Conservation (phyloP, 345 rosid species). For the Eucalyptus dawsonii region DNA sequence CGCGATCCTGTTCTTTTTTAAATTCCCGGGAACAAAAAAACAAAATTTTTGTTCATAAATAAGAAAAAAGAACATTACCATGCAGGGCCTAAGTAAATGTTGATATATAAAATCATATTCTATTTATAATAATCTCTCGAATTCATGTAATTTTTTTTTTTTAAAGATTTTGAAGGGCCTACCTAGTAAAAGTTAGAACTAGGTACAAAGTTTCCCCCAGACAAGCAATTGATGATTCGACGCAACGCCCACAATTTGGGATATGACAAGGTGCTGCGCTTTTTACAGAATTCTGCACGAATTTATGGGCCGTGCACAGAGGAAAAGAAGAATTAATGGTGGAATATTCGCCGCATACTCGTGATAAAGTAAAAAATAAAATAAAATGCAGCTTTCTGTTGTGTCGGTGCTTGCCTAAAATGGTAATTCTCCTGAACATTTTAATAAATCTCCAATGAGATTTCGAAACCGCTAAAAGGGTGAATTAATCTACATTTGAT, state of each 20-base stretch:
- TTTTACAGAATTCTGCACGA: not conserved
- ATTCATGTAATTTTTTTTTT: not conserved
- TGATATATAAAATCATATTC: not conserved
- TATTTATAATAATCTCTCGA: not conserved
- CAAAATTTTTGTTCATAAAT: no score
- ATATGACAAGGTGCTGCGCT: not conserved
- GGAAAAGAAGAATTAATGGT: not conserved
- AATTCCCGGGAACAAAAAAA: no score
- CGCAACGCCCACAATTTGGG: not conserved
- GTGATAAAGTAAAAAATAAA: not conserved
- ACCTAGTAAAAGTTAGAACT: not conserved
- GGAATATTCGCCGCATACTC: not conserved
- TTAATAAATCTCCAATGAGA: not conserved
- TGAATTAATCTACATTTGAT: not conserved
- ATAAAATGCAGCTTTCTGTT: not conserved
- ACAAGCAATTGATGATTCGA: not conserved
- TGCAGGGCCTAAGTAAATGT: not conserved
- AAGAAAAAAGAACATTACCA: no score
- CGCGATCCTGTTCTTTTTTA: no score
- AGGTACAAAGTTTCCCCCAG: not conserved
- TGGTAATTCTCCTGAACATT: not conserved
- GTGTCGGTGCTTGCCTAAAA: not conserved
- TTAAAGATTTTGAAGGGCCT: not conserved
- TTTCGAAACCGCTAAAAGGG: not conserved
- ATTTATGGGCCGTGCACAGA: not conserved